Conservation (phyloP, 78 protist species). For the Speleostelium caveatum region DNA sequence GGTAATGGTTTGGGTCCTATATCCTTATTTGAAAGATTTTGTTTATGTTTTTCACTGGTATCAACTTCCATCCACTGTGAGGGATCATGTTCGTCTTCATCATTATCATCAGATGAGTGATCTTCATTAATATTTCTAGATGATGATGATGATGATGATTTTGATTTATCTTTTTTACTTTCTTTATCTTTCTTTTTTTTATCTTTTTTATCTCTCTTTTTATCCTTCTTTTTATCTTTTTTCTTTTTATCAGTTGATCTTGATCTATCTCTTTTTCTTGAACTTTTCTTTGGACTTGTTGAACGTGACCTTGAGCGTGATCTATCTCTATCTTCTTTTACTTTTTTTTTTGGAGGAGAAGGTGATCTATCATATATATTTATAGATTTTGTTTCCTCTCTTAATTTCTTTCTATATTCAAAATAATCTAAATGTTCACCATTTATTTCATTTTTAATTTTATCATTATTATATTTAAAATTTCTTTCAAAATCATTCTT, state of each 20-base stretch:
- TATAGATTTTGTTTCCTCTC: conserved; percentile 7
- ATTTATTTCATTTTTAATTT: background rate
- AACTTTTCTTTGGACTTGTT: background rate
- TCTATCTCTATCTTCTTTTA: background rate
- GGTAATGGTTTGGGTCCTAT: conserved; percentile 61
- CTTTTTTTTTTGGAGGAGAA: conserved; percentile 21
- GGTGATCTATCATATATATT: conserved; percentile 34
- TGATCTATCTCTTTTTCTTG: background rate
- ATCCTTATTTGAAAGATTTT: conserved; percentile 1
- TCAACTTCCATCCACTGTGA: conserved; percentile 54
- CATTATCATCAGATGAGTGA: background rate
- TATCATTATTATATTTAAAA: background rate
- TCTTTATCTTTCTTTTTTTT: background rate
- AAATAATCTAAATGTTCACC: background rate
- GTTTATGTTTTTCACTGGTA: background rate
- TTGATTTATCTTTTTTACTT: background rate
- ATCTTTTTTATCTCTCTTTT: background rate
- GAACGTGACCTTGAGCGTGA: background rate
- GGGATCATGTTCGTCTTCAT: background rate
- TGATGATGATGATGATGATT: background rate
- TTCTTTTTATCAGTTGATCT: background rate
- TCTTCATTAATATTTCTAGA: background rate
- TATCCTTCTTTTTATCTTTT: background rate
- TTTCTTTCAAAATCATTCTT: background rate
- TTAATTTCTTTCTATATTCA: conserved; percentile 24